Percentiles rank a stretch among this genome's conserved stretches.
phyloP scores from a whole-genome alignment of 192 early-diverging fungal species.

The Lobulomyces angularis region DNA sequence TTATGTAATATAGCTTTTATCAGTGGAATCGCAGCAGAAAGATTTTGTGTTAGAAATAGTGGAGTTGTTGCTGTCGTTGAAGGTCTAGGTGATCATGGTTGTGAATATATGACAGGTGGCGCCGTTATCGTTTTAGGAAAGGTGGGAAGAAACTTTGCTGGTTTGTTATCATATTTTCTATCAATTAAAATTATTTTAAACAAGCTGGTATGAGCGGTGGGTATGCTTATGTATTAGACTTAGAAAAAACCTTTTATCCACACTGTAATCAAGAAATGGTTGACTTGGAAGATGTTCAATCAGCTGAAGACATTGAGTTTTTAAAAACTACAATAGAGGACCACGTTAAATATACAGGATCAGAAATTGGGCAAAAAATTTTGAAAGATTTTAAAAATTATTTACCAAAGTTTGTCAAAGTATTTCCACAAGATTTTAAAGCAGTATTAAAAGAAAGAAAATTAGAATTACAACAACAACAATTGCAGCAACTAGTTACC shows the following conservation, averaged over 20 bases:
- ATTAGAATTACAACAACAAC: conserved; percentile 18
- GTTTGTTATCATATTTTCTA: too few species aligned
- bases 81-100: conserved; percentile 96
- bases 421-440: conserved; percentile 88
- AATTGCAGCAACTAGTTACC: neutral
- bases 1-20: too few species aligned
- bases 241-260: conserved; percentile 42
- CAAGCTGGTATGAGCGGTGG: conserved; percentile 98
- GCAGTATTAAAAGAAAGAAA: conserved; percentile 59
- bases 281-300: conserved; percentile 65
- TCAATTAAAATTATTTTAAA: too few species aligned
- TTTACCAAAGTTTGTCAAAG: conserved; percentile 78
- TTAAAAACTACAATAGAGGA: conserved; percentile 67
- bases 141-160: conserved; percentile 95
- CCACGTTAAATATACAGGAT: conserved; percentile 72
- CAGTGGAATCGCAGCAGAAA: conserved; percentile 88
- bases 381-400: conserved; percentile 56
- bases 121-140: conserved; percentile 75
- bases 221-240: conserved; percentile 84
- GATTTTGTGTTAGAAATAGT: conserved; percentile 97
- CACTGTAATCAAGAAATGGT: conserved; percentile 90
- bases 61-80: conserved; percentile 91
- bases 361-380: conserved; percentile 55
- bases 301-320: conserved; percentile 61
- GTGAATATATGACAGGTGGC: conserved; percentile 99